Evolutionary conservation across 345 rosid species (phyloP).

Genomic region (Populus euphratica): DNA sequence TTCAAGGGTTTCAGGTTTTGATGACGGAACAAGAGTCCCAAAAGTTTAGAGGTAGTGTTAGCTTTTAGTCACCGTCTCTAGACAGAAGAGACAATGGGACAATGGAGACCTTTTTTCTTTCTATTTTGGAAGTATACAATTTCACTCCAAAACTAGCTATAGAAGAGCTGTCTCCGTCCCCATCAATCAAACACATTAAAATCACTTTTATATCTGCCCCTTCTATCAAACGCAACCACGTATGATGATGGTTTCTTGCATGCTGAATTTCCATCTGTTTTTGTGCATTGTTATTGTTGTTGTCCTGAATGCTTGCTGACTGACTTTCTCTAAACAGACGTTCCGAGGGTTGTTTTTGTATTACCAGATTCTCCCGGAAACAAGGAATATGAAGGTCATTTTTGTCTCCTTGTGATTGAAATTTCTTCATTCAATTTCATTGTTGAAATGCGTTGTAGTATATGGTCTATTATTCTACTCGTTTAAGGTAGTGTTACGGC

Average conservation of each 20-base stretch:
- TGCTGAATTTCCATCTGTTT: not conserved
- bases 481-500: not conserved
- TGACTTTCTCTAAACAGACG: slow-evolving; percentile 37
- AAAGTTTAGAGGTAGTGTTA: slow-evolving; percentile 48
- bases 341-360: slow-evolving; percentile 80
- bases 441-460: not conserved
- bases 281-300: not conserved
- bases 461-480: not conserved
- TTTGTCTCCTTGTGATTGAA: not conserved
- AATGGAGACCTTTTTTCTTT: not conserved
- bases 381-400: slow-evolving; percentile 87
- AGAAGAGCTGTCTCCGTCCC: not conserved
- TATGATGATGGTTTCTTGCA: not conserved
- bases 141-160: too few species aligned
- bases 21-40: slow-evolving; percentile 88
- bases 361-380: slow-evolving; percentile 88
- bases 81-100: too few species aligned
- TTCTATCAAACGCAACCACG: not conserved
- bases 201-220: too few species aligned
- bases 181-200: too few species aligned
- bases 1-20: slow-evolving; percentile 88
- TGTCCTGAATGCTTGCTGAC: slow-evolving; percentile 1
- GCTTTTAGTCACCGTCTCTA: too few species aligned
- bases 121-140: too few species aligned
- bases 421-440: not conserved